These are phyloP conservation scores for Santalum album DNA, from an alignment of 164 flowering plant species.

Conservation along the genomic window DNA sequence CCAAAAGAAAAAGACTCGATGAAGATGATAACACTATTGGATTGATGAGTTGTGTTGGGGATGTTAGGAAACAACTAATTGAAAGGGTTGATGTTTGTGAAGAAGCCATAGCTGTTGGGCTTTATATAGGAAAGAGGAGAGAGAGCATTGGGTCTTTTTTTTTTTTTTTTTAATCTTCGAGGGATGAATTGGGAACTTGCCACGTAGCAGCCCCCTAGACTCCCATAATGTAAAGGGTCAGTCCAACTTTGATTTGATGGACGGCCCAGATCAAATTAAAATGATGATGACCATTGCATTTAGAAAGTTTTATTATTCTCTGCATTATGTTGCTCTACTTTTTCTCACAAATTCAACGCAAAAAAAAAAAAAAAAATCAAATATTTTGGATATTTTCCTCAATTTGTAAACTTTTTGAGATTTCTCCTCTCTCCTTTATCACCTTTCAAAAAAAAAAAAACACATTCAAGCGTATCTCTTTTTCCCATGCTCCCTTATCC, in stretches of 20 bases:
- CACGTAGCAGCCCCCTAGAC: background rate
- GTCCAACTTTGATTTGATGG: background rate
- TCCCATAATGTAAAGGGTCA: background rate
- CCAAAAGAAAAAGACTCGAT: background rate
- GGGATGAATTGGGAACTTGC: background rate
- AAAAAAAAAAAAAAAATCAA: too few relatives aligned
- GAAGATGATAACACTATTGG: background rate
- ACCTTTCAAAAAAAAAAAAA: too few relatives aligned
- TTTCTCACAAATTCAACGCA: too few relatives aligned
- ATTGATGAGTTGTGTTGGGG: background rate
- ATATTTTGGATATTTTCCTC: too few relatives aligned
- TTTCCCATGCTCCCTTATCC: too few relatives aligned
- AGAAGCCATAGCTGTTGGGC: background rate
- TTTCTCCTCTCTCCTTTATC: too few relatives aligned
- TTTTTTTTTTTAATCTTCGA: background rate
- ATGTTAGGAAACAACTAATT: background rate
- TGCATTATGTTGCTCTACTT: too few relatives aligned
- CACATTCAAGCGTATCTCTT: too few relatives aligned
- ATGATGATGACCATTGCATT: too few relatives aligned
- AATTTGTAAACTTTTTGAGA: too few relatives aligned
- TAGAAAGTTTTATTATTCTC: too few relatives aligned
- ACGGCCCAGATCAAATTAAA: too few relatives aligned
- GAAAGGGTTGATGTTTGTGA: background rate
- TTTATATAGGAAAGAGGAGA: background rate
- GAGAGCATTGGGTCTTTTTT: background rate